These are phyloP conservation scores for Delphinella strobiligena DNA, from an alignment of 2,329 filamentous ascomycete species.

Conservation along the genomic window DNA sequence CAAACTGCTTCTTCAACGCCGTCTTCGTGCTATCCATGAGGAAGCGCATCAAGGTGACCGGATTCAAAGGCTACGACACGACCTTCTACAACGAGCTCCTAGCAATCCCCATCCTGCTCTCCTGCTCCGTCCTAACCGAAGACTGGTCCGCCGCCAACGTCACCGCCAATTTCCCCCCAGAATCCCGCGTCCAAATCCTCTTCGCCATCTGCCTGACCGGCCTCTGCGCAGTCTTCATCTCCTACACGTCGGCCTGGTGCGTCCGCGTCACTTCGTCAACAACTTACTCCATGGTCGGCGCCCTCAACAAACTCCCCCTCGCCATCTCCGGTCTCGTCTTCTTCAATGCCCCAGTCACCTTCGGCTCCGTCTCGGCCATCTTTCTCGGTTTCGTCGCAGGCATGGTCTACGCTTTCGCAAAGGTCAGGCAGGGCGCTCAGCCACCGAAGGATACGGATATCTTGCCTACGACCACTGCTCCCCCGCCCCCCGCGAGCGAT, in stretches of 20 bases:
- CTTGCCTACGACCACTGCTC: too few relatives aligned
- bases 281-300: slow-evolving; percentile 97
- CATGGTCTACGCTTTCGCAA: slow-evolving; percentile 78
- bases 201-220: slow-evolving; percentile 90
- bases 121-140: slow-evolving; percentile 71
- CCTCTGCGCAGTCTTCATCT: slow-evolving; percentile 89
- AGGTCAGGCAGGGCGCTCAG: slow-evolving; percentile 76
- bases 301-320: slow-evolving; percentile 94
- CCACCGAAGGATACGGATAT: too few relatives aligned
- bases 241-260: slow-evolving; percentile 99
- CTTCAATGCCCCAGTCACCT: slow-evolving; percentile 86
- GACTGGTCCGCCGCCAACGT: slow-evolving; percentile 88
- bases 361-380: slow-evolving; percentile 86
- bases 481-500: too few relatives aligned
- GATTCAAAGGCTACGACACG: slow-evolving; percentile 99
- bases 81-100: slow-evolving; percentile 93
- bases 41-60: slow-evolving; percentile 98
- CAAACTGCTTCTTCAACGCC: slow-evolving; percentile 92
- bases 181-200: slow-evolving; percentile 66
- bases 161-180: slow-evolving; percentile 74
- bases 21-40: slow-evolving; percentile 86
- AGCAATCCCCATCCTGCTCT: slow-evolving; percentile 80
- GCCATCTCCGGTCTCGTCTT: slow-evolving; percentile 86
- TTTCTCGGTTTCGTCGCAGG: slow-evolving; percentile 83
- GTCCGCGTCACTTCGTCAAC: slow-evolving; percentile 95